These are phyloP conservation scores for Aquilaria sinensis DNA, from an alignment of 345 rosid genomes.

Conservation along the genomic window DNA sequence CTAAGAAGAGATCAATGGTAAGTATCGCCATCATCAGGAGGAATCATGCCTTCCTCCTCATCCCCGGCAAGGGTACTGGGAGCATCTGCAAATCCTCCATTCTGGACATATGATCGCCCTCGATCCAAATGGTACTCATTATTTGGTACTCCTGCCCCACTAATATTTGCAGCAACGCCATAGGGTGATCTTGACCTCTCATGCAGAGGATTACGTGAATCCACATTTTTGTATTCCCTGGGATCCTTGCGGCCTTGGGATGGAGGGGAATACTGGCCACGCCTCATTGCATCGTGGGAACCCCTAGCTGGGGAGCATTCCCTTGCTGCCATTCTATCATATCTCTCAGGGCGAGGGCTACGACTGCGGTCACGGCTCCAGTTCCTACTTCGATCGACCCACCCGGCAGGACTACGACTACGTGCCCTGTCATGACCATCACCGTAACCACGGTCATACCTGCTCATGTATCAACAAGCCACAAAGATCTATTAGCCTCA, in stretches of 20 bases:
- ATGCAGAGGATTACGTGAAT: neutral
- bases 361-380: conserved; percentile 12
- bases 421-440: conserved; percentile 11
- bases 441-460: conserved; percentile 5
- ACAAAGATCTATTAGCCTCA: no score
- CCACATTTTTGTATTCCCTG: neutral
- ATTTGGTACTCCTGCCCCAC: no score
- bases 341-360: conserved; percentile 6
- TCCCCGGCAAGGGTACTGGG: no score
- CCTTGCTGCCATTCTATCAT: neutral
- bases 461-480: neutral
- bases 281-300: neutral
- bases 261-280: neutral
- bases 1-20: neutral
- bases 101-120: no score
- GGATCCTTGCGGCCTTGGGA: no score
- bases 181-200: conserved; percentile 5
- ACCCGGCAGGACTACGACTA: conserved; percentile 14
- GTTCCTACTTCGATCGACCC: conserved; percentile 5
- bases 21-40: conserved; percentile 4
- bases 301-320: neutral
- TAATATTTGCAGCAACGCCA: no score
- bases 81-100: no score
- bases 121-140: no score
- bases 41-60: conserved; percentile 2